Percentiles rank a stretch among this genome's conserved stretches.
Evolutionary conservation across 1,139 yeast genomes (phyloP).

Genomic region (Yamadazyma blattariae): DNA sequence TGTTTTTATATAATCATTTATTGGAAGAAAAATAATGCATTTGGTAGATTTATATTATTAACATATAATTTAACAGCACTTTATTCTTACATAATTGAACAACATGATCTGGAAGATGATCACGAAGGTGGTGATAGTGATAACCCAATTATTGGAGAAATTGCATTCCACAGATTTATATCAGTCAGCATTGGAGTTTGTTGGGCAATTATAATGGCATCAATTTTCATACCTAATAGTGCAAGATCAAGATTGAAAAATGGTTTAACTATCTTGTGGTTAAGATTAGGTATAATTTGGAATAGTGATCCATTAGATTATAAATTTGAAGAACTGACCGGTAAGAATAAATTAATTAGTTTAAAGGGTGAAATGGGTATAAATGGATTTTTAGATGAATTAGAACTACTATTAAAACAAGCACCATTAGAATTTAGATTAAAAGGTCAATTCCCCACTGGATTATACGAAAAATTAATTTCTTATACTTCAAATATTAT

Average conservation of each 20-base stretch:
- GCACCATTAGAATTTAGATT: slow-evolving; percentile 76
- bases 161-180: slow-evolving; percentile 74
- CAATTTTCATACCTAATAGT: slow-evolving; percentile 67
- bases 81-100: slow-evolving; percentile 69
- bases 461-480: slow-evolving; percentile 49
- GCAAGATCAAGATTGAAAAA: slow-evolving; percentile 67
- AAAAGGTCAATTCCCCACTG: slow-evolving; percentile 68
- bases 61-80: slow-evolving; percentile 79
- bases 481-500: slow-evolving; percentile 61
- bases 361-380: slow-evolving; percentile 52
- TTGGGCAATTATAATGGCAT: slow-evolving; percentile 72
- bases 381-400: slow-evolving; percentile 57
- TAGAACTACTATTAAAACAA: slow-evolving; percentile 59
- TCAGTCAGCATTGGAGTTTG: slow-evolving; percentile 72
- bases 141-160: slow-evolving; percentile 67
- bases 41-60: slow-evolving; percentile 69
- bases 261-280: slow-evolving; percentile 70
- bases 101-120: slow-evolving; percentile 59
- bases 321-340: slow-evolving; percentile 13
- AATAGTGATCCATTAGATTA: slow-evolving; percentile 50
- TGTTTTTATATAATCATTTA: slow-evolving; percentile 68
- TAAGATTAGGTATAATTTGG: slow-evolving; percentile 82
- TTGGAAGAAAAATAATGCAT: slow-evolving; percentile 63
- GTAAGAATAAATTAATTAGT: slow-evolving; percentile 37
- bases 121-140: slow-evolving; percentile 69